These are phyloP conservation scores for Penicillium arizonense DNA, from an alignment of 495 filamentous ascomycete genomes.

Conservation along the genomic window DNA sequence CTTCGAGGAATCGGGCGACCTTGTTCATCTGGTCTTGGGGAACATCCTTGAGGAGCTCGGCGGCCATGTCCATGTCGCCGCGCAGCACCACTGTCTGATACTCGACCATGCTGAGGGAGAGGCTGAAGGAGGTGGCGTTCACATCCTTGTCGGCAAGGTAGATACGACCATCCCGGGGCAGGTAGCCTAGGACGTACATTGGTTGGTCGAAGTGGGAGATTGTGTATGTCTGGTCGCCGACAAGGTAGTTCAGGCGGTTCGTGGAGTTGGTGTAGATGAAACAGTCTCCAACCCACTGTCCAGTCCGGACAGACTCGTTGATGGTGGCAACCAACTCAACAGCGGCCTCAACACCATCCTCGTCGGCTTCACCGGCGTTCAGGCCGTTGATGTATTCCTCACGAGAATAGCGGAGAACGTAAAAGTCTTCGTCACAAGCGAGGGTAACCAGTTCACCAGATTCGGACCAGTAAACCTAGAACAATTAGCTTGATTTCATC, in stretches of 20 bases:
- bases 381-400: constrained; percentile 83
- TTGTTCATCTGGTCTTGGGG: constrained; percentile 92
- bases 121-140: constrained; percentile 80
- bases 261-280: constrained; percentile 98
- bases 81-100: constrained; percentile 96
- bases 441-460: constrained; percentile 89
- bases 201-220: constrained; percentile 94
- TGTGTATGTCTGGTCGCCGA: constrained; percentile 98
- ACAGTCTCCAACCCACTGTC: constrained; percentile 96
- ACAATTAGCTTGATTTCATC: constrained; percentile 13
- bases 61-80: constrained; percentile 89
- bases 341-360: constrained; percentile 96
- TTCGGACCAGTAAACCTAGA: constrained; percentile 95
- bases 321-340: constrained; percentile 96
- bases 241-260: constrained; percentile 96
- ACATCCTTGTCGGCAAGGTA: constrained; percentile 97
- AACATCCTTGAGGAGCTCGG: constrained; percentile 77
- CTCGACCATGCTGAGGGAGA: constrained; percentile 92
- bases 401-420: constrained; percentile 85
- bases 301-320: constrained; percentile 90
- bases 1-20: constrained; percentile 96
- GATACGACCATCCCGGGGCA: constrained; percentile 87
- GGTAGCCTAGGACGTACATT: constrained; percentile 93
- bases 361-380: constrained; percentile 78
- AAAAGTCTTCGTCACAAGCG: constrained; percentile 94